Evolutionary conservation across 1,284 basidiomycete genomes (phyloP), one percentile per base, ranked within the genome.

Genomic region (Meira nashicola): DNA sequence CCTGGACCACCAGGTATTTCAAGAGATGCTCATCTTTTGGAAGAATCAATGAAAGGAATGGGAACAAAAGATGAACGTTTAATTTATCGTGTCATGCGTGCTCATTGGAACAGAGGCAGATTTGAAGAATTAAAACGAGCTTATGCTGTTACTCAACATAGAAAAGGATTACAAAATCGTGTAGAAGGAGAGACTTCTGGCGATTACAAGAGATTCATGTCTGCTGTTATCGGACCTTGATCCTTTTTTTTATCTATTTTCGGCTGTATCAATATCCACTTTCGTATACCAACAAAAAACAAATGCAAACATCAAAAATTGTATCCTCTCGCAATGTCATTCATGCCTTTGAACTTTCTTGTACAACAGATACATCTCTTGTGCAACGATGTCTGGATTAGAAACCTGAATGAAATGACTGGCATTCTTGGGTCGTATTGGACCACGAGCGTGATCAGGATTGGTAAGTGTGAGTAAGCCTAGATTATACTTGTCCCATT

Each of bases 31-130:
- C 63, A 68, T 6, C 43, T 74, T 39, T 55, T 79, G 19, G 69
- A 77, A 62, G 70, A 69, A 25, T 62, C 70, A 38, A 76, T 77
- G 76, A 65, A 66, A 38, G 77, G 77, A 17, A 61, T 70, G 56
- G 77, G 77, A 7, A 78, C 77, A 23, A 71, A 75, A 48, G 71
- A 71, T 55, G 67, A 69, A 51, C 59, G 62, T 19, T 56, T 70
- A 5, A 48, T 72, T 58, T 66, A 68, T 44, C 64, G 77, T 19
- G 53, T 78, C 33, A 60, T 64, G 6, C 61, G 77, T 5, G 55
- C 70, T 7, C 70, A 73, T 61, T 79, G 77, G 77, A 69, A 79
- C 57, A 55, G 65, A 47, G 54, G 52, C 0, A 57, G 74, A 1
- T 74, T 75, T 40, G 68, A 71, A 33, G 65, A 71, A 39, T 53